Evolutionary conservation across 495 filamentous ascomycete species (phyloP), one percentile per base, ranked within the genome.

Genomic region (Astrothelium subdiscretum): DNA sequence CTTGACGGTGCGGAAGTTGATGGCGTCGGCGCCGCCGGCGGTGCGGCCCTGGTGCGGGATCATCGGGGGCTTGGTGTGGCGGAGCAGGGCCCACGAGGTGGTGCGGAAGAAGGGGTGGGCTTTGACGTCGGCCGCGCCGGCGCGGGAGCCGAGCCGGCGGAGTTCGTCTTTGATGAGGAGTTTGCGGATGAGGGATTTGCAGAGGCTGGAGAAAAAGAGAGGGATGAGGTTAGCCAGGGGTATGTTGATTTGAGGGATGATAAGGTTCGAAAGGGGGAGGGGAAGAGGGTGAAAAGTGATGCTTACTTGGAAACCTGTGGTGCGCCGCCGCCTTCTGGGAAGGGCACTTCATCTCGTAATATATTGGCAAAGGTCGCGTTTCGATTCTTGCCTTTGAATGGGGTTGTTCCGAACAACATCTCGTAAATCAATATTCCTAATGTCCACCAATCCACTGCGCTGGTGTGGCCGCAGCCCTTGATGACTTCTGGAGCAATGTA

Each of bases 401-500:
- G 94, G 1, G 94, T 98, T 2, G 92, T 97, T 24, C 94, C 95
- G 74, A 89, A 97, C n/a, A 98, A 78, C 94, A 98, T 98, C 74
- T 98, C 94, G 67, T 96, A 98, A 61, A 97, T 89, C 68, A 98
- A 75, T 61, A 98, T 97, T 22, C 94, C 94, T 11, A 98, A 77
- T 2, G 94, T 98, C 94, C 94, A 98, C 94, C 94, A 98, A 74
- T 98, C 94, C 1, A 98, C 94, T 3, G 94, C 94, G 67, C 91
- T 97, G 6, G 94, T 98, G 72, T 98, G 94, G 22, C 94, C 94
- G 73, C 92, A 97, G 13, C 94, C 94, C 74, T 96, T 97, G 71
- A 98, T 98, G 48, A 98, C 94, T 73, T 98, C 94, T 6, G 94
- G 94, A 0, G 94, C 94, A 68, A 98, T 98, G 69, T 98, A 98